Base-by-base conservation (phyloP, 495 filamentous ascomycete genomes). In the Achaetomiella virescens region DNA sequence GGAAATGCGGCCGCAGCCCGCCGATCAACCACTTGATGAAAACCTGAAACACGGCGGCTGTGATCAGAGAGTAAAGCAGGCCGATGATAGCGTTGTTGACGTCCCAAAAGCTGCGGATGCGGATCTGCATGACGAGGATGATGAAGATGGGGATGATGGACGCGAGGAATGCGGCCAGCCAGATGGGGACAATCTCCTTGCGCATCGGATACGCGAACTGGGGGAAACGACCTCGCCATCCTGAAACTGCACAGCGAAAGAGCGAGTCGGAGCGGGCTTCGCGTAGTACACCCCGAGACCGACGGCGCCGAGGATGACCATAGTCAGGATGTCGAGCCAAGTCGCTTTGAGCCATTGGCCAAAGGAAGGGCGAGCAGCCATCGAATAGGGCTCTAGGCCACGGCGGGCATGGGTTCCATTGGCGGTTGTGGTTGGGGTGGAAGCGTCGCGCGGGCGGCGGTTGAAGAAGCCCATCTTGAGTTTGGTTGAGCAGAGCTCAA, bases 91-190 rank as follows among this genome's bases (percentile, higher is more conserved):
- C 83, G 57, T 84, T 84, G 68, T 84, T 85, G 45, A 76, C 63
- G 53, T 87, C 84, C 83, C 82, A 85, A 70, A 85, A 85, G 27
- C 75, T 80, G 36, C 81, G 77, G 25, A 83, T 72, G 6, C 82
- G 76, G 54, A 85, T 75, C 61, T 85, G 81, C 67, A 78, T 72
- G 41, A 77, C 57, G 6, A 80, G 70, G 64, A 86, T 78, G 59
- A 84, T 64, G 37, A 74, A 55, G 68, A 85, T 78, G 12, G 84
- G 83, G 45, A 83, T 62, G 4, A 84, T 55, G n/a, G 75, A 61
- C 6, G 75, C 74, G 4, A 87, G 66, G 27, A 86, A 64, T 3
- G 81, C 84, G 14, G 81, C 77, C 1, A 72, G 65, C 68, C 76
- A 80, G 63, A 83, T 85, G 31, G 84, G 80, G 11, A 87, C 66